These are phyloP conservation scores for Colletotrichum sp. DNA, from an alignment of 2,329 filamentous ascomycete species.

Conservation along the genomic window DNA sequence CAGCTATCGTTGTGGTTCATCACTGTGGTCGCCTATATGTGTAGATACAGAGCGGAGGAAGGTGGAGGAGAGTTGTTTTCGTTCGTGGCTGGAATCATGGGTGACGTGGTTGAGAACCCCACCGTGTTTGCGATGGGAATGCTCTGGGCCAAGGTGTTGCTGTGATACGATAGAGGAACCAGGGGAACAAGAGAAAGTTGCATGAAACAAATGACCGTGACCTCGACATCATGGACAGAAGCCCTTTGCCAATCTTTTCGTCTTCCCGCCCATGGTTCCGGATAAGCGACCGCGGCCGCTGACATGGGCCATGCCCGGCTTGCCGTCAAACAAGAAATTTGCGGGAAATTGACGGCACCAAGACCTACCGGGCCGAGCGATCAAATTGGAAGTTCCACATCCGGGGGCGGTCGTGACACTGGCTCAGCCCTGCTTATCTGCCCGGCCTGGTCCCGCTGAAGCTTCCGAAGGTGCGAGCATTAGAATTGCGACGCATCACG, in stretches of 20 bases:
- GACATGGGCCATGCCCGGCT: not conserved
- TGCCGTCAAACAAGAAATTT: not conserved
- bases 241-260: not conserved
- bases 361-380: not conserved
- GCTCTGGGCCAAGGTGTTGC: not conserved
- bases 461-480: not conserved
- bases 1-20: not conserved
- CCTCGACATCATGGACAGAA: not conserved
- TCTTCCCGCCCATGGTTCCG: not conserved
- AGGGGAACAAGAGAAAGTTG: not conserved
- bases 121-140: not conserved
- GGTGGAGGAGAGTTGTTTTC: not conserved
- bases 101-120: not conserved
- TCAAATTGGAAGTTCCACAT: not conserved
- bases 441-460: not conserved
- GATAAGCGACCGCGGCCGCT: not conserved
- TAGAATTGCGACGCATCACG: not conserved
- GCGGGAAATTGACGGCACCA: not conserved
- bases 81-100: not conserved
- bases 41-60: not conserved
- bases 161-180: not conserved
- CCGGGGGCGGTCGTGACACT: not conserved
- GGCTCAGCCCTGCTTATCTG: not conserved
- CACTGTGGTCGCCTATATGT: not conserved
- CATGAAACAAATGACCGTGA: not conserved